A percentile compares a stretch with the other conserved stretches of the same genome.
phyloP scores from a whole-genome alignment of 164 flowering plant genomes.

The Kingdonia uniflora region DNA sequence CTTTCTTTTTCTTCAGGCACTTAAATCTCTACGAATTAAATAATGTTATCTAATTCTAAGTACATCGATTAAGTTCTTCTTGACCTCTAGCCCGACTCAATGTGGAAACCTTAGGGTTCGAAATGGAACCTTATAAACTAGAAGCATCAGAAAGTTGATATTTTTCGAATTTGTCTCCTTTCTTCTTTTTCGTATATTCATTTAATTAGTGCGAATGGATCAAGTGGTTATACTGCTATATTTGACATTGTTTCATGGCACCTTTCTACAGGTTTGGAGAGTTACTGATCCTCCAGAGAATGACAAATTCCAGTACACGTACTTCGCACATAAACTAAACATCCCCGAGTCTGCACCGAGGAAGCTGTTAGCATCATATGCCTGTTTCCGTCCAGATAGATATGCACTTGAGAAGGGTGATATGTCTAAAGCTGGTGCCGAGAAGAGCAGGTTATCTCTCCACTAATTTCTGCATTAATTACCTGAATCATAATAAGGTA shows the following conservation, averaged over 20 bases:
- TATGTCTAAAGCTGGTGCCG: slow-evolving; percentile 57
- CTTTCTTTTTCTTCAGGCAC: not conserved
- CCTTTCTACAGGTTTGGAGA: slow-evolving; percentile 52
- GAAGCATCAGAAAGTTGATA: no score
- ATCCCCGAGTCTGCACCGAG: slow-evolving; percentile 81
- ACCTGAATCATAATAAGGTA: no score
- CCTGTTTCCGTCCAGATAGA: slow-evolving; percentile 86
- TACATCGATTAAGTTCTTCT: no score
- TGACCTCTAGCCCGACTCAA: no score
- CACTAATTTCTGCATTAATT: not conserved
- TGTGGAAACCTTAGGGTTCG: no score
- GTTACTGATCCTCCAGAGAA: slow-evolving; percentile 52
- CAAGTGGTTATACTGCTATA: not conserved
- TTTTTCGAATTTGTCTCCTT: no score
- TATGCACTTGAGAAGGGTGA: slow-evolving; percentile 80
- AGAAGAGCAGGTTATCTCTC: slow-evolving; percentile 61
- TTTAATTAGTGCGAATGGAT: not conserved
- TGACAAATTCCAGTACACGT: slow-evolving; percentile 75
- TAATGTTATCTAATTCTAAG: no score
- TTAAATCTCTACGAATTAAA: no score
- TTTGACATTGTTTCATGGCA: not conserved
- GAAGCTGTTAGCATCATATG: slow-evolving; percentile 71
- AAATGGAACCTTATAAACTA: no score
- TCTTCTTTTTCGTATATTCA: no score
- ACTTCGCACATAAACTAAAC: slow-evolving; percentile 78